Base-by-base conservation (phyloP, 495 filamentous ascomycete genomes). In the Friedmanniomyces simplex region DNA sequence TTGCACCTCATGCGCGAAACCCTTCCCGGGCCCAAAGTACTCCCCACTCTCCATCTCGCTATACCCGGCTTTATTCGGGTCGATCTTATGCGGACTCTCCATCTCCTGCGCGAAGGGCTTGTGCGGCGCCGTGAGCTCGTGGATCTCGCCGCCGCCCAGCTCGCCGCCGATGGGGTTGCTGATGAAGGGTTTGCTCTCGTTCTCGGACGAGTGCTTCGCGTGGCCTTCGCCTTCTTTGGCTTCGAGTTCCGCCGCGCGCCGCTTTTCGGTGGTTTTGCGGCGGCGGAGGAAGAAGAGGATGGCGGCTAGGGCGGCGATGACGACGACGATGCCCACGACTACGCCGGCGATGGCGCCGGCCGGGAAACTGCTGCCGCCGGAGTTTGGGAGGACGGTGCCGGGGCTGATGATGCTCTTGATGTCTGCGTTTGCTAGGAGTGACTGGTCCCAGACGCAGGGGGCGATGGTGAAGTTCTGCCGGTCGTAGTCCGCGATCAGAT, bases 401-500 rank as follows among this genome's bases (percentile, higher is more conserved):
- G 66, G 61, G 47, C 52, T 58, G 3, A 72, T 72, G 52, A 85
- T 82, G 16, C 68, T 62, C 52, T 79, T 64, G 36, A 86, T 67
- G 32, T 74, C 67, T 1, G 36, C n/a, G 18, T 14, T 74, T n/a
- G 52, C 64, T 25, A 72, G 39, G 6, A 73, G 70, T 18, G 30
- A 20, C 47, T 21, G 37, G 28, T 76, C 71, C 11, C 70, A 59
- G 20, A 73, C 72, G 58, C 81, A 83, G 22, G 68, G 69, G 10
- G 81, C 80, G 2, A 86, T 54, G 10, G 64, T 85, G 62, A 86
- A 86, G 30, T 68, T 75, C 22, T 72, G 72, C 24, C 74, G 73
- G 50, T 87, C 83, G 66, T 86, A 87, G 58, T 83, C 79, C n/a
- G 76, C 79, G 18, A 80, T 78, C 12, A 88, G 62, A 58, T 88